These are phyloP conservation scores for Lachancea waltii DNA, from an alignment of 805 yeast species.

Conservation along the genomic window DNA sequence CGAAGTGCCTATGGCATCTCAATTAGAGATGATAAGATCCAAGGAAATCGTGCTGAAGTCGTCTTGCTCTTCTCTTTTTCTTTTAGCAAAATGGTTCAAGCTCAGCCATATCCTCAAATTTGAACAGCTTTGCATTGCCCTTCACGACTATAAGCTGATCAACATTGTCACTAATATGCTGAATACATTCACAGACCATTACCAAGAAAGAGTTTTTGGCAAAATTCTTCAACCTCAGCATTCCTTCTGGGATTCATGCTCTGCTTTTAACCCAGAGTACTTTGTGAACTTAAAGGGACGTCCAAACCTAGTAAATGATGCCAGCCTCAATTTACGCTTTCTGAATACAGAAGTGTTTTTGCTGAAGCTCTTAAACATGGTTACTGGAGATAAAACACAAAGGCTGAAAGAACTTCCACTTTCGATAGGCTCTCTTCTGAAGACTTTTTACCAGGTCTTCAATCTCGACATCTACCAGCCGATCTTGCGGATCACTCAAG, in stretches of 20 bases:
- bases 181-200: slow-evolving; percentile 23
- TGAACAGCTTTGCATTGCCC: slow-evolving; percentile 62
- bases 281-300: slow-evolving; percentile 4
- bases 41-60: slow-evolving; percentile 60
- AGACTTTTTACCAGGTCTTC: slow-evolving; percentile 46
- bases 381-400: slow-evolving; percentile 65
- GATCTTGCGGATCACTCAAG: slow-evolving; percentile 65
- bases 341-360: slow-evolving; percentile 18
- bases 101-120: slow-evolving; percentile 69
- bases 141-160: slow-evolving; percentile 66
- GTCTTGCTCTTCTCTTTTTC: slow-evolving; percentile 44
- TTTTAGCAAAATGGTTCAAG: slow-evolving; percentile 72
- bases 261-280: slow-evolving; percentile 14
- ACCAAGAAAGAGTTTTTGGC: slow-evolving; percentile 30
- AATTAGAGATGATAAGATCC: slow-evolving; percentile 50
- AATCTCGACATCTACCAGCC: slow-evolving; percentile 61
- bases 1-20: slow-evolving; percentile 15
- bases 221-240: slow-evolving; percentile 16
- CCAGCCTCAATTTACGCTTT: slow-evolving; percentile 9
- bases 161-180: slow-evolving; percentile 23
- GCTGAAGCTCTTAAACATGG: slow-evolving; percentile 48
- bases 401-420: slow-evolving; percentile 38
- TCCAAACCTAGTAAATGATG: not conserved
- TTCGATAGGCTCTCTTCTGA: slow-evolving; percentile 29
- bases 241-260: slow-evolving; percentile 28